These are phyloP conservation scores for Podaxis pistillaris DNA, from an alignment of 768 basidiomycete genomes.

Conservation along the genomic window DNA sequence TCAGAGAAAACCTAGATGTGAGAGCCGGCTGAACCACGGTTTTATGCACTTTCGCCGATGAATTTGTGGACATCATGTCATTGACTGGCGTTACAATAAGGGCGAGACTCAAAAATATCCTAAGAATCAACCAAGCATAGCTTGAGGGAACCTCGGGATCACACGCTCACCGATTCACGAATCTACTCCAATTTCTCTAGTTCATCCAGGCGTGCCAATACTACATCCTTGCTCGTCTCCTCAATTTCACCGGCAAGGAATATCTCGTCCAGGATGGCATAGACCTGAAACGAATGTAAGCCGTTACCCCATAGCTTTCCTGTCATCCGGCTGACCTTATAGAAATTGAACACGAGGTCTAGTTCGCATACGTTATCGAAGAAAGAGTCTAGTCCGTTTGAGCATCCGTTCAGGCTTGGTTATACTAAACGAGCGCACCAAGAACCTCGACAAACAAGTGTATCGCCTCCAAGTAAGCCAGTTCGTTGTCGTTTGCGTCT, in stretches of 20 bases:
- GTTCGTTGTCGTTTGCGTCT: slow-evolving; percentile 97
- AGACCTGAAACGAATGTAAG: slow-evolving; percentile 57
- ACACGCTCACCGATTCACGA: background rate
- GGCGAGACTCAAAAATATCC: background rate
- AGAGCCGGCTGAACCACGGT: slow-evolving; percentile 8
- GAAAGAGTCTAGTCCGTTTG: slow-evolving; percentile 71
- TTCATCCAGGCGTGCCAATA: slow-evolving; percentile 84
- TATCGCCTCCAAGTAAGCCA: slow-evolving; percentile 96
- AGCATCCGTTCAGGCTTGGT: background rate
- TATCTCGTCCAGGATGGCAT: slow-evolving; percentile 97
- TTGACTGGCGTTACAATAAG: slow-evolving; percentile 7
- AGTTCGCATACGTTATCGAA: slow-evolving; percentile 99
- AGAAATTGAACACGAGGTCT: slow-evolving; percentile 98
- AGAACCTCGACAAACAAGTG: slow-evolving; percentile 98
- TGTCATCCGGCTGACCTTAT: slow-evolving; percentile 60
- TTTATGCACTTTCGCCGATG: slow-evolving; percentile 8
- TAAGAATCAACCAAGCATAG: background rate
- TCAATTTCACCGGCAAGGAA: slow-evolving; percentile 98
- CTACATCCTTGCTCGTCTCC: slow-evolving; percentile 97
- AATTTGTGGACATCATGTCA: background rate
- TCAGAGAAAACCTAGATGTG: background rate
- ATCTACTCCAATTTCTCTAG: slow-evolving; percentile 86
- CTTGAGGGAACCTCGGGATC: background rate
- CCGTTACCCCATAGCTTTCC: background rate
- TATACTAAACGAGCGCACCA: slow-evolving; percentile 50